These are phyloP conservation scores for Mycena polygramma DNA, from an alignment of 768 basidiomycete species.

Conservation along the genomic window DNA sequence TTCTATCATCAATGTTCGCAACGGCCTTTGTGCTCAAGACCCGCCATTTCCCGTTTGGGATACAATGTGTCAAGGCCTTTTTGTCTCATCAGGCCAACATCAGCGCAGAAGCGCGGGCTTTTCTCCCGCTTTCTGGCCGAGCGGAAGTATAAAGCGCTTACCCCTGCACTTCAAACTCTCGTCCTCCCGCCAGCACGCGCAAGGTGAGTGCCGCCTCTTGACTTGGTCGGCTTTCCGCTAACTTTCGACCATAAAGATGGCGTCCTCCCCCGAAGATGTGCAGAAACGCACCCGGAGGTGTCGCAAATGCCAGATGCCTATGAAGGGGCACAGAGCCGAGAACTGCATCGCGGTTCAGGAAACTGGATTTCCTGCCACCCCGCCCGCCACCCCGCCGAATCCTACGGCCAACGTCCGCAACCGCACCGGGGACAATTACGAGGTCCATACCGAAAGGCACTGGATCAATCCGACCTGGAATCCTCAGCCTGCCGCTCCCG, in stretches of 20 bases:
- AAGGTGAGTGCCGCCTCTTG: constrained; percentile 2
- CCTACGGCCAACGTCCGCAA: constrained; percentile 4
- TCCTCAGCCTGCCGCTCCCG: constrained; percentile 1
- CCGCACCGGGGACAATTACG: constrained; percentile 10
- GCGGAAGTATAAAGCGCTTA: background rate
- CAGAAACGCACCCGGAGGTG: constrained; percentile 28
- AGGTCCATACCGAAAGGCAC: constrained; percentile 23
- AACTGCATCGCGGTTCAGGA: constrained; percentile 23
- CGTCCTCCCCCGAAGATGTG: constrained; percentile 16
- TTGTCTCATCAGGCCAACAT: constrained; percentile 12
- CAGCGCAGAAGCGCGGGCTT: constrained; percentile 3
- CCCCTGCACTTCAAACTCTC: background rate
- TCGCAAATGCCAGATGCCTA: constrained; percentile 32
- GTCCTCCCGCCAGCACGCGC: background rate
- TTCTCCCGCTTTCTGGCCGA: constrained; percentile 20
- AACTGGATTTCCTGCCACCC: constrained; percentile 18
- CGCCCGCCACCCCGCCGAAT: constrained; percentile 31
- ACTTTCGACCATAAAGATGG: constrained; percentile 4
- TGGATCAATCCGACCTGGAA: constrained; percentile 35
- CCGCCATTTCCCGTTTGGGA: constrained; percentile 20
- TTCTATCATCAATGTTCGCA: background rate
- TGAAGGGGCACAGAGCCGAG: constrained; percentile 34
- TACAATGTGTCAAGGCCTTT: constrained; percentile 24
- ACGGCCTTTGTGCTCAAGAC: constrained; percentile 1
- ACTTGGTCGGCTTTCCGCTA: background rate